A percentile compares a stretch with the other conserved stretches of the same genome.
phyloP scores from a whole-genome alignment of 805 yeast species.

The Wickerhamiella australiensis region DNA sequence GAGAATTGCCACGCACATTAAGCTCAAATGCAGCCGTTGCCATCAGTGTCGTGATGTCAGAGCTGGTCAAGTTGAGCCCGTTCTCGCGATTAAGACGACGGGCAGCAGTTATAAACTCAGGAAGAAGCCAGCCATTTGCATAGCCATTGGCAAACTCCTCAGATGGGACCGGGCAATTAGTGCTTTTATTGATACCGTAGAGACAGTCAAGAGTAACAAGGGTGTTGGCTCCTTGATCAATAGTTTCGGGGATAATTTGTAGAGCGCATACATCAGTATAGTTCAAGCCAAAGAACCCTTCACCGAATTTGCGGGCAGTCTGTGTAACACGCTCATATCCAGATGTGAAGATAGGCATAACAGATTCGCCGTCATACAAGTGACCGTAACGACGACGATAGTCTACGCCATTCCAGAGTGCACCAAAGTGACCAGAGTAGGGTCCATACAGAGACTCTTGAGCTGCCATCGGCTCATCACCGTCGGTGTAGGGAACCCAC shows the following conservation, averaged over 20 bases:
- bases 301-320: slow-evolving; percentile 25
- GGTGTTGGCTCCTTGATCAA: slow-evolving; percentile 21
- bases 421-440: slow-evolving; percentile 43
- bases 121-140: slow-evolving; percentile 15
- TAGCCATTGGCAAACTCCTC: neutral
- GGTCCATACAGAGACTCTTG: slow-evolving; percentile 41
- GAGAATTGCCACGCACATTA: slow-evolving; percentile 38
- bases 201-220: slow-evolving; percentile 19
- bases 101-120: slow-evolving; percentile 18
- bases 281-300: slow-evolving; percentile 24
- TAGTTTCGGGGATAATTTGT: slow-evolving; percentile 19
- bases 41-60: slow-evolving; percentile 34
- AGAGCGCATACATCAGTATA: slow-evolving; percentile 21
- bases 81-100: slow-evolving; percentile 21
- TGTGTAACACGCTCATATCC: slow-evolving; percentile 37
- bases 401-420: slow-evolving; percentile 37
- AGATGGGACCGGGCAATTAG: slow-evolving; percentile 15
- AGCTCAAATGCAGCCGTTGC: slow-evolving; percentile 41
- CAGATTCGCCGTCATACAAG: slow-evolving; percentile 31
- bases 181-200: slow-evolving; percentile 2
- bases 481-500: slow-evolving; percentile 35
- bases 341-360: slow-evolving; percentile 43
- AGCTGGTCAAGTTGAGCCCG: slow-evolving; percentile 30
- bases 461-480: slow-evolving; percentile 35
- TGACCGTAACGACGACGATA: slow-evolving; percentile 40